phyloP scores from a whole-genome alignment of 768 basidiomycete genomes.

The Sporobolomyces roseus region DNA sequence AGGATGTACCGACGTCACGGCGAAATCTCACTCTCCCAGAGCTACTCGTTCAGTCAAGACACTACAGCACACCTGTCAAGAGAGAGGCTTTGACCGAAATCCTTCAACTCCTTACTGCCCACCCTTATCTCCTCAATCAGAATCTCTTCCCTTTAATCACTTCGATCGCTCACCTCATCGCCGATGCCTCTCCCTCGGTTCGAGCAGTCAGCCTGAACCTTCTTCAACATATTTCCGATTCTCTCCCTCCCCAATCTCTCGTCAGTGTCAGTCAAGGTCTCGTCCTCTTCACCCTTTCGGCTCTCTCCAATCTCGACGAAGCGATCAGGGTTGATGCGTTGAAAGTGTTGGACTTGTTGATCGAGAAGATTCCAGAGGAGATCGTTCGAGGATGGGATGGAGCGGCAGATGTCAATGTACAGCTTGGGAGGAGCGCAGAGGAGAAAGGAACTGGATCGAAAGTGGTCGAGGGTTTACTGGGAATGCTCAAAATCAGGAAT shows the following conservation, averaged over 20 bases:
- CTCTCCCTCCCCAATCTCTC: background rate
- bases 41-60: constrained; percentile 70
- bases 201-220: background rate
- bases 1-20: constrained; percentile 64
- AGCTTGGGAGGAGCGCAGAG: constrained; percentile 12
- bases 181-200: constrained; percentile 60
- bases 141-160: constrained; percentile 44
- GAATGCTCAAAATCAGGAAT: constrained; percentile 58
- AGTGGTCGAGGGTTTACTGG: constrained; percentile 72
- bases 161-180: constrained; percentile 59
- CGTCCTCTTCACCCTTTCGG: constrained; percentile 80
- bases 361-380: constrained; percentile 64
- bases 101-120: constrained; percentile 61
- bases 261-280: constrained; percentile 63
- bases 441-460: constrained; percentile 26
- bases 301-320: constrained; percentile 90
- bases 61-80: constrained; percentile 72
- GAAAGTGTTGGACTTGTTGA: constrained; percentile 68
- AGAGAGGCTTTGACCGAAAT: constrained; percentile 56
- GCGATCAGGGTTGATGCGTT: constrained; percentile 89
- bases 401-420: background rate
- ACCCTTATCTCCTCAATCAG: constrained; percentile 56
- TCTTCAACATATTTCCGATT: constrained; percentile 7
- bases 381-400: constrained; percentile 64
- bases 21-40: constrained; percentile 72